A percentile compares a stretch with the other conserved stretches of the same genome.
Evolutionary conservation across 345 rosid species (phyloP).

Genomic region (Trapa incisa): DNA sequence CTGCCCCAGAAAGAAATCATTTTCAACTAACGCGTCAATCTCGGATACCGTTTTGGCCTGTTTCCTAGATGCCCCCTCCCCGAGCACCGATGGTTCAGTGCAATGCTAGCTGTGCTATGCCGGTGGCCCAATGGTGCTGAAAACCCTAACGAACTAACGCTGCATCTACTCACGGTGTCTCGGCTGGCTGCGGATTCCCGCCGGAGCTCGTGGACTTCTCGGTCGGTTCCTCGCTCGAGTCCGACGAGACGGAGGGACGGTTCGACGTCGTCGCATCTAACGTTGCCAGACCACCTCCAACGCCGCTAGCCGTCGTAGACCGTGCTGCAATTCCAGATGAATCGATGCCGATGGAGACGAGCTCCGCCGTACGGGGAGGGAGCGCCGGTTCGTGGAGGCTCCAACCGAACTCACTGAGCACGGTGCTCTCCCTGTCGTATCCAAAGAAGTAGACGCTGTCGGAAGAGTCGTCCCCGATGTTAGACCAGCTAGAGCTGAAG

Average conservation of each 20-base stretch:
- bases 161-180: slow-evolving; percentile 76
- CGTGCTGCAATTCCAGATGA: neutral
- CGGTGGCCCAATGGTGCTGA: neutral
- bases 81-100: no score
- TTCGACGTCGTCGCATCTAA: slow-evolving; percentile 36
- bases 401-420: slow-evolving; percentile 67
- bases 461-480: slow-evolving; percentile 25
- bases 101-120: no score
- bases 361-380: neutral
- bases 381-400: slow-evolving; percentile 19
- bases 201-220: slow-evolving; percentile 74
- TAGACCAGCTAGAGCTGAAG: slow-evolving; percentile 23
- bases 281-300: slow-evolving; percentile 5
- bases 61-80: no score
- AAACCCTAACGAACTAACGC: neutral
- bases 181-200: slow-evolving; percentile 32
- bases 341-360: slow-evolving; percentile 1
- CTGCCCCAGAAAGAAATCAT: slow-evolving; percentile 4
- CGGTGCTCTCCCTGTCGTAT: slow-evolving; percentile 25
- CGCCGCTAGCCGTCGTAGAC: slow-evolving; percentile 1
- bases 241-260: slow-evolving; percentile 54
- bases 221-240: slow-evolving; percentile 75
- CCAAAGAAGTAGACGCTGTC: slow-evolving; percentile 40
- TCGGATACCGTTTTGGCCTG: neutral
- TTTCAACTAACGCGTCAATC: neutral